Evolutionary conservation across 2,329 filamentous ascomycete species (phyloP), one percentile per base, ranked within the genome.

Genomic region (Triangularia verruculosa): DNA sequence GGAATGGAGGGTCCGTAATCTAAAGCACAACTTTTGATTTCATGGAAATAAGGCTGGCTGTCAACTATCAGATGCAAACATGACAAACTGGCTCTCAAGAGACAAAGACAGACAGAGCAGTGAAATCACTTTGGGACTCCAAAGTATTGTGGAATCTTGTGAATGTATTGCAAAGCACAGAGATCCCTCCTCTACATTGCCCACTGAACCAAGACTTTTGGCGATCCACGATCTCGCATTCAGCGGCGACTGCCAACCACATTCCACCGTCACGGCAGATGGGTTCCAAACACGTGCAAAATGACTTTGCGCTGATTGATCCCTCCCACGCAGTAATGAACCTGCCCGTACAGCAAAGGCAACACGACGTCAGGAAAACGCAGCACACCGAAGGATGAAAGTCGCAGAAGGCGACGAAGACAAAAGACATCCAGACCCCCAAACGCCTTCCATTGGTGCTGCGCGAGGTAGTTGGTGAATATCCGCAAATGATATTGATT

Each of bases 351-450:
- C 70, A 72, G 69, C 68, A 73, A 77, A 71, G 72, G 74, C 66
- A 75, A 79, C 79, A 80, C 72, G 70, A 79, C 78, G 56, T 63
- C 61, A 62, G 28, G 61, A 63, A 65, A 81, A 78, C 74, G 74
- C 74, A 75, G 72, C 75, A 78, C 75, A 75, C 78, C n/a, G 27
- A 22, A 54, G 27, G 28, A 57, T 20, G 27, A 72, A 75, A 69
- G 71, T 75, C 73, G 75, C 72, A 70, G 68, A 70, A 77, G 76
- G 75, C 61, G 72, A 74, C 66, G 66, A 79, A 87, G 89, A 88
- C 87, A 24, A 54, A 86, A 90, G 88, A 91, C 91, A 91, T 91
- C 89, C 89, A 89, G 89, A 88, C 82, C 83, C 86, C 34, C 83
- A 84, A 87, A 91, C 89, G 88, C 88, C 88, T 86, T 67, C 76